phyloP scores from a whole-genome alignment of 148 eudicot genomes.

The Agrostemma githago region DNA sequence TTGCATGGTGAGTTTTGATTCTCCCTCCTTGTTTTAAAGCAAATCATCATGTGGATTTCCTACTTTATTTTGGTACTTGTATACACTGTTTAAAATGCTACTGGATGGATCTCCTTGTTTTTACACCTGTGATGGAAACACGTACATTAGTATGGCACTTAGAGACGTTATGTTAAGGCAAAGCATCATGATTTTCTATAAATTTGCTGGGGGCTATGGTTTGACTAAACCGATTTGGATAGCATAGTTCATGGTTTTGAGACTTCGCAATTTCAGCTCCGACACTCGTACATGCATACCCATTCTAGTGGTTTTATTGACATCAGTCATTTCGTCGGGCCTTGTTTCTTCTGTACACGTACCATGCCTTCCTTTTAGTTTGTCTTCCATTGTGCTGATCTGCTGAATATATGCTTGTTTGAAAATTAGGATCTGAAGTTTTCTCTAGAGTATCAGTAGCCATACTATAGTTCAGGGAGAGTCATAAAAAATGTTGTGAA shows the following conservation, averaged over 20 bases:
- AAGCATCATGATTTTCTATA: background rate
- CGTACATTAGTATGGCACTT: no score
- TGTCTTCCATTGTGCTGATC: background rate
- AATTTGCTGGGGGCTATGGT: background rate
- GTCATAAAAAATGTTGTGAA: no score
- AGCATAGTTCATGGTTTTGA: background rate
- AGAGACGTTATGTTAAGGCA: no score
- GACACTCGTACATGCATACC: background rate
- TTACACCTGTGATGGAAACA: no score
- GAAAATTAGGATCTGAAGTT: no score
- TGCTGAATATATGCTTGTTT: background rate
- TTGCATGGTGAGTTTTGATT: slow-evolving; percentile 60
- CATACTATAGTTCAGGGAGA: no score
- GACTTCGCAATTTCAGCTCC: background rate
- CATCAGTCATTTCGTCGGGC: background rate
- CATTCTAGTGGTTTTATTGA: background rate
- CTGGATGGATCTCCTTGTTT: no score
- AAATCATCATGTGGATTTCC: no score
- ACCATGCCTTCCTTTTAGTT: background rate
- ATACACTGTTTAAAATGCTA: background rate
- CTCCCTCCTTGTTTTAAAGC: background rate
- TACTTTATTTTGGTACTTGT: no score
- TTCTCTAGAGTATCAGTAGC: no score
- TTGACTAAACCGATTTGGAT: background rate
- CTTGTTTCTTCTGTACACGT: background rate